These are phyloP conservation scores for Panicum virgatum DNA, from an alignment of 202 grass and related monocot species.

Conservation along the genomic window DNA sequence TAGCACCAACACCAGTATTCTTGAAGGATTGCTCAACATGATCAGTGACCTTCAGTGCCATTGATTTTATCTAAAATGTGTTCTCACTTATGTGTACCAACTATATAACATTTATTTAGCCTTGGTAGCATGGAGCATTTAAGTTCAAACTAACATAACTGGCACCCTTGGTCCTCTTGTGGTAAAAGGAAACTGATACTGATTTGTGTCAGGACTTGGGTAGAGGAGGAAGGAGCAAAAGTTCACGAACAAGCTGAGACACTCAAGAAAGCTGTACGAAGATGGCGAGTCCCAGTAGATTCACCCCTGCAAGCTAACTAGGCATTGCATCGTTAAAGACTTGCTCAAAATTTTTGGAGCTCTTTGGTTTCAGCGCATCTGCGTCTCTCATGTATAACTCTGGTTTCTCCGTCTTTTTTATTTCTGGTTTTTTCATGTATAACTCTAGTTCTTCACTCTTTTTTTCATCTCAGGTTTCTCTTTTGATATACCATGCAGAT, in stretches of 20 bases:
- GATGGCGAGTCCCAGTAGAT: constrained; percentile 62
- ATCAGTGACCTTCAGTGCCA: neutral
- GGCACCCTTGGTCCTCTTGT: neutral
- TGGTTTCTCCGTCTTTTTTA: no score
- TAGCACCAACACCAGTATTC: neutral
- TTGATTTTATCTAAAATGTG: neutral
- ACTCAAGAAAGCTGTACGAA: constrained; percentile 68
- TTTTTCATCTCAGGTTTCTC: no score
- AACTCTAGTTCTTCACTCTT: no score
- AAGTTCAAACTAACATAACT: neutral
- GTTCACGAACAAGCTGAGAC: constrained; percentile 54
- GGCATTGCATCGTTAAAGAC: neutral
- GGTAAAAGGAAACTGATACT: neutral
- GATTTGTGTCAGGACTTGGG: constrained; percentile 62
- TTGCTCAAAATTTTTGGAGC: neutral
- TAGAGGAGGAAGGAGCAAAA: constrained; percentile 67
- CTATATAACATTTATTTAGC: neutral
- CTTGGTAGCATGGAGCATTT: neutral
- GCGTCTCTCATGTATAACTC: no score
- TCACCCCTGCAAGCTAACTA: constrained; percentile 6
- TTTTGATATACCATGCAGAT: no score
- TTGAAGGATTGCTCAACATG: neutral
- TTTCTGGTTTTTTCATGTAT: no score
- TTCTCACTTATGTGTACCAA: neutral
- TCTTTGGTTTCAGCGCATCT: neutral